Evolutionary conservation across 805 yeast genomes (phyloP).

Genomic region (Cyberlindnera mycetangii): DNA sequence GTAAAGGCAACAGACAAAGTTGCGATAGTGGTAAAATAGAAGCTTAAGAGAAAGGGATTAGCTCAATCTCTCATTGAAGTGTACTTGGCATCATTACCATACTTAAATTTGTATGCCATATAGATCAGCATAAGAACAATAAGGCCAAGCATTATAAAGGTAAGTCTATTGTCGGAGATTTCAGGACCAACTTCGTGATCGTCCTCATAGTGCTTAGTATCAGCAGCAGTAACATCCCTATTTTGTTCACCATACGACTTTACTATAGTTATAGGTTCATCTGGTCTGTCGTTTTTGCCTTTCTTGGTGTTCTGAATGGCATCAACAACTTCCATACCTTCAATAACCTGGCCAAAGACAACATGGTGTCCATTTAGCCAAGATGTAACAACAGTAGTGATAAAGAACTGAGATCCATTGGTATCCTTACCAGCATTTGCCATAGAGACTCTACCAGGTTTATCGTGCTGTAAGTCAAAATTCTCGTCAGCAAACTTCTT

Average conservation of each 20-base stretch:
- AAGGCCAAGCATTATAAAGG: constrained; percentile 20
- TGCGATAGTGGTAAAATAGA: no score
- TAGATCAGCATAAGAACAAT: constrained; percentile 19
- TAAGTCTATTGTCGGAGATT: constrained; percentile 12
- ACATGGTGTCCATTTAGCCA: constrained; percentile 62
- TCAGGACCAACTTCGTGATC: constrained; percentile 9
- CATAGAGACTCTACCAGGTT: constrained; percentile 68
- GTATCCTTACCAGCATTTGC: constrained; percentile 68
- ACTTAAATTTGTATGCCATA: constrained; percentile 15
- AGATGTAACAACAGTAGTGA: constrained; percentile 51
- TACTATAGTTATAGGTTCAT: constrained; percentile 39
- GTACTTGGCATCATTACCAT: constrained; percentile 18
- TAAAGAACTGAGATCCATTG: constrained; percentile 69
- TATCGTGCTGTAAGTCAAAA: constrained; percentile 62
- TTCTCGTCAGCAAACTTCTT: constrained; percentile 74
- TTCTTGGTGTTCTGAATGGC: constrained; percentile 57
- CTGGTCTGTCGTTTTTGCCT: constrained; percentile 39
- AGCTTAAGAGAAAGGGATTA: not conserved
- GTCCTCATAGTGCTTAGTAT: constrained; percentile 23
- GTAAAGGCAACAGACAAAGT: not conserved
- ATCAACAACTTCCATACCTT: constrained; percentile 58
- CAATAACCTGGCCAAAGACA: constrained; percentile 74
- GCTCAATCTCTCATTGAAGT: constrained; percentile 28
- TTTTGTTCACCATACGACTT: constrained; percentile 32
- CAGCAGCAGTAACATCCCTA: constrained; percentile 16